Evolutionary conservation across 257 asterid genomes (phyloP), one percentile per base, ranked within the genome.

Genomic region (Gardenia jasminoides): DNA sequence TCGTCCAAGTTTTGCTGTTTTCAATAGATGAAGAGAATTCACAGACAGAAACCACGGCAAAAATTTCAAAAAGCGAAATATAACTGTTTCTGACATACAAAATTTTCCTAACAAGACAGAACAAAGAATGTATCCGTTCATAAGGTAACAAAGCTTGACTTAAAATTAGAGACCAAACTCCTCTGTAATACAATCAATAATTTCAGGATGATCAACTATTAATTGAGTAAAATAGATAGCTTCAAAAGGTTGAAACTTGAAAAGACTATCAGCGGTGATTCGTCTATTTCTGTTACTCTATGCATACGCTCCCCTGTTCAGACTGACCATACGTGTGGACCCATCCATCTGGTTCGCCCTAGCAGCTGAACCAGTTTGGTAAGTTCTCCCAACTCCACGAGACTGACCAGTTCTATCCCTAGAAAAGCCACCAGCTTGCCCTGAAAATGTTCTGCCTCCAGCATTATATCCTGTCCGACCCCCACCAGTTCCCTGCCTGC

Each of bases 321-420:
- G 97, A 82, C 81, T 95, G 47, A 95, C 98, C 98, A 94, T 91
- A 41, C 98, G 86, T 24, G 88, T 83, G 1, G 94, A 90, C 1
- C 85, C 82, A 80, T 94, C 98, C 80, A 78, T 83, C 68, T 91
- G 97, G 58, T 86, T 85, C 20, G 90, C 94, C 82, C 95, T 84
- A 15, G 85, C 80, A 47, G 86, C 64, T 15, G 91, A 87, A 80
- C 91, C 90, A 7, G 83, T 22, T 67, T 89, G 91, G 78, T 87
- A 88, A 28, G 65, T 65, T 73, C 95, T 80, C 22, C 93, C 92
- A 0, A 76, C 81, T 50, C 97, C 89, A 22, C 88, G 84, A 11
- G 87, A 74, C 71, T 86, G 93, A 56, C 72, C 85, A 26, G 84
- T 80, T 20, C 94, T 84, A 62, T 91, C 96, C 82, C 96, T 89